Percentiles rank a stretch among this genome's conserved stretches.
These are phyloP conservation scores for Cyberlindnera misumaiensis DNA, from an alignment of 805 yeast genomes.

Conservation along the genomic window DNA sequence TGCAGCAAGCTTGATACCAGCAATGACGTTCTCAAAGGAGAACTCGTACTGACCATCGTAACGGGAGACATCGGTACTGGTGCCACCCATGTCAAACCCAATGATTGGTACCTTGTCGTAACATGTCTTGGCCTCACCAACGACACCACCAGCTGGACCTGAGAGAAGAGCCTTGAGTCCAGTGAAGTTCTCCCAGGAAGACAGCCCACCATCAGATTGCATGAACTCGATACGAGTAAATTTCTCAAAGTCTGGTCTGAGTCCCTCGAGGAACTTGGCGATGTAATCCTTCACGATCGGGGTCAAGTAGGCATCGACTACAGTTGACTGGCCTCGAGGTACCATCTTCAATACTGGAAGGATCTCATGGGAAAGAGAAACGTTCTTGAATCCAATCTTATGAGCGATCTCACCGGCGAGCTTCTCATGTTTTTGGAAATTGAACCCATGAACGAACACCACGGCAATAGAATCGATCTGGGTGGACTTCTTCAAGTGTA, in stretches of 20 bases:
- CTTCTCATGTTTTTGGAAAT: slow-evolving; percentile 33
- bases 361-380: slow-evolving; percentile 14
- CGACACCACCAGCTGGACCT: slow-evolving; percentile 61
- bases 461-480: slow-evolving; percentile 28
- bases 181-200: slow-evolving; percentile 44
- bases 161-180: slow-evolving; percentile 48
- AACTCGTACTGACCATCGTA: slow-evolving; percentile 25
- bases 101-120: slow-evolving; percentile 32
- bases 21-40: slow-evolving; percentile 28
- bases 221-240: slow-evolving; percentile 40
- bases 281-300: no score
- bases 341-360: slow-evolving; percentile 33
- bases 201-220: slow-evolving; percentile 55
- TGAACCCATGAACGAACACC: slow-evolving; percentile 30
- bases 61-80: slow-evolving; percentile 34
- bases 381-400: slow-evolving; percentile 24
- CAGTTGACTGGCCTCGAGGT: slow-evolving; percentile 36
- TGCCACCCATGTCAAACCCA: slow-evolving; percentile 38
- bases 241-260: slow-evolving; percentile 28
- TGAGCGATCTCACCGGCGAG: slow-evolving; percentile 27
- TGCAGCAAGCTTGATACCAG: slow-evolving; percentile 37
- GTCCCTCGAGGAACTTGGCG: slow-evolving; percentile 29
- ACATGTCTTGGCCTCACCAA: slow-evolving; percentile 49
- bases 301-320: slow-evolving; percentile 36
- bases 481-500: slow-evolving; percentile 21